Base-by-base conservation (phyloP, 108 stramenopile genomes). In the Conticribra guillardii region DNA sequence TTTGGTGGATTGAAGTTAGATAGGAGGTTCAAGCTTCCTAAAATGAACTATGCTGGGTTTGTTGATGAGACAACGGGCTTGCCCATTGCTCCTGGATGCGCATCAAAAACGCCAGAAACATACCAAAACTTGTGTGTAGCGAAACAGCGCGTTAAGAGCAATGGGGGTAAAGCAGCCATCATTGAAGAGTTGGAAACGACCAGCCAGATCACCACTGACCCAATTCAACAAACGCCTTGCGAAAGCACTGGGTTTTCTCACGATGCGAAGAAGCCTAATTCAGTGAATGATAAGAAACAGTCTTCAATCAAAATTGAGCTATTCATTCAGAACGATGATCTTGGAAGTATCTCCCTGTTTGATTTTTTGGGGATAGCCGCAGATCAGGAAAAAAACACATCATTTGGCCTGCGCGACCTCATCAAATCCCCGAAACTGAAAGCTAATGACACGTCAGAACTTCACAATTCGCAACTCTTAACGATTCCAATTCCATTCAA, bases 31-130 rank as follows among this genome's bases (percentile, higher is more conserved):
- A 77, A 77, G 60, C 24, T 77, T 61, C 76, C 76, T 14, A 77
- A 69, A 50, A 77, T 77, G 68, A 77, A 64, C 32, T 77, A 77
- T 44, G 76, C 76, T 48, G 76, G 61, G 16, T 77, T 69, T 48
- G 73, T 74, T 8, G 73, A 74, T 24, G 64, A 74, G 22, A 60
- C 3, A 48, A 74, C 64, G 11, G 64, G 64, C 24, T 57, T 60
- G 29, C 56, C 72, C 0, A 37, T 50, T 4, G n/a, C 49, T 3
- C 62, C 56, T 29, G 56, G 31, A 41, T 32, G 1, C 21, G 27
- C 27, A 22, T 56, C 21, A 32, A 37, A 46, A 34, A 23, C 23
- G 44, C 14, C 29, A 18, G 23, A 28, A 30, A 51, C 21, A 41
- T 46, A 24, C 32, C 47, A 15, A 14, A 24, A 28, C 23, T 44